Conservation (phyloP, 805 yeast genomes). For the Saccharomycopsis guyanensis region DNA sequence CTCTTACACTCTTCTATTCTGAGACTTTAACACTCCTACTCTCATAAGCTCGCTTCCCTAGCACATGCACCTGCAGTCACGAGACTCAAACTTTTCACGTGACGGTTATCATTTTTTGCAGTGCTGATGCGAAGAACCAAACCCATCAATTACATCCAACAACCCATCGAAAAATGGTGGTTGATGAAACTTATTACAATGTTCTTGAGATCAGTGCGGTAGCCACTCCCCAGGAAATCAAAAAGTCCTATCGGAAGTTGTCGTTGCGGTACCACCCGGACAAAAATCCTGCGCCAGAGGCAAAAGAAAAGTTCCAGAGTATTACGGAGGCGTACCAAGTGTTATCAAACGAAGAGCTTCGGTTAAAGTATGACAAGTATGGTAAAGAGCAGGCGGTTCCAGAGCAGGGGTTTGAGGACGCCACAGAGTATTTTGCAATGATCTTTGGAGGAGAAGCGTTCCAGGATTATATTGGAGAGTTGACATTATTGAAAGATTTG, state of each 20-base stretch:
- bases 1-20: too few species aligned
- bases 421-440: conserved; percentile 60
- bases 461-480: conserved; percentile 79
- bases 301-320: conserved; percentile 61
- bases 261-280: conserved; percentile 77
- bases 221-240: conserved; percentile 61
- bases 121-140: too few species aligned
- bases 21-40: too few species aligned
- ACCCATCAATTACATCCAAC: too few species aligned
- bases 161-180: conserved; percentile 46
- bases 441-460: conserved; percentile 91
- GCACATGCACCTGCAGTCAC: too few species aligned
- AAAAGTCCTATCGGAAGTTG: conserved; percentile 71
- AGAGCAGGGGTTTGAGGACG: conserved; percentile 67
- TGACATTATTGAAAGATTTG: conserved; percentile 69
- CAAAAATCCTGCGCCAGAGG: conserved; percentile 70
- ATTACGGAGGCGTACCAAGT: conserved; percentile 72
- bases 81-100: too few species aligned
- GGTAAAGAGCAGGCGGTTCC: conserved; percentile 71
- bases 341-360: conserved; percentile 52
- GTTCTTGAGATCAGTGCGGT: conserved; percentile 47
- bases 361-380: conserved; percentile 63
- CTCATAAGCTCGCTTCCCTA: too few species aligned
- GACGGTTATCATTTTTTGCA: too few species aligned
- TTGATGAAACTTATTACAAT: conserved; percentile 69